These are phyloP conservation scores for Verticillium longisporum DNA, from an alignment of 2,329 filamentous ascomycete genomes.

Conservation along the genomic window DNA sequence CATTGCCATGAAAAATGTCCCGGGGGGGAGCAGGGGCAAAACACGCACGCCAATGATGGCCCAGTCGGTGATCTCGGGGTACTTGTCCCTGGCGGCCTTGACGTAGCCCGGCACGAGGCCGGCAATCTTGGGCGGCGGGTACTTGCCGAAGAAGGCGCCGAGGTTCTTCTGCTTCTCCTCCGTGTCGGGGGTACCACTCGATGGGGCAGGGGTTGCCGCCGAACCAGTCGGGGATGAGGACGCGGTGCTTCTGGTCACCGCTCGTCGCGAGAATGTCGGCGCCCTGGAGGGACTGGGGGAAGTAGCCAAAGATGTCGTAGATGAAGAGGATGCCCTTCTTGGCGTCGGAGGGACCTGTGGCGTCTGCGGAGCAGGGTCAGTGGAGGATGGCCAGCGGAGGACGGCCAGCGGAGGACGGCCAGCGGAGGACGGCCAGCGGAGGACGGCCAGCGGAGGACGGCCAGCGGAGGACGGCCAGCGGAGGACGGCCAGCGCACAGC, in stretches of 20 bases:
- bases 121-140: constrained; percentile 39
- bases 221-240: constrained; percentile 92
- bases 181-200: constrained; percentile 55
- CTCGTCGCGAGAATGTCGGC: constrained; percentile 57
- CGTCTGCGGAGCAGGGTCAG: constrained; percentile 27
- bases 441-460: no score
- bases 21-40: background rate
- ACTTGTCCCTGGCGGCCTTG: constrained; percentile 41
- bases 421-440: no score
- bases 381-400: no score
- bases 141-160: constrained; percentile 48
- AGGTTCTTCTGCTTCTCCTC: constrained; percentile 57
- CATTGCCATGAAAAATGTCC: background rate
- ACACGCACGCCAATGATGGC: constrained; percentile 51
- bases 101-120: constrained; percentile 47
- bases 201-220: constrained; percentile 60
- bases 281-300: constrained; percentile 62
- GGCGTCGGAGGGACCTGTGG: constrained; percentile 38
- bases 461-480: no score
- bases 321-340: constrained; percentile 55
- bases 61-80: constrained; percentile 50
- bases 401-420: no score
- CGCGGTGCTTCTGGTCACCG: constrained; percentile 62
- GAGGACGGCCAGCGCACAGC: background rate
- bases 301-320: constrained; percentile 66